Evolutionary conservation across 768 basidiomycete genomes (phyloP).

Genomic region (Kondoa malvinella): DNA sequence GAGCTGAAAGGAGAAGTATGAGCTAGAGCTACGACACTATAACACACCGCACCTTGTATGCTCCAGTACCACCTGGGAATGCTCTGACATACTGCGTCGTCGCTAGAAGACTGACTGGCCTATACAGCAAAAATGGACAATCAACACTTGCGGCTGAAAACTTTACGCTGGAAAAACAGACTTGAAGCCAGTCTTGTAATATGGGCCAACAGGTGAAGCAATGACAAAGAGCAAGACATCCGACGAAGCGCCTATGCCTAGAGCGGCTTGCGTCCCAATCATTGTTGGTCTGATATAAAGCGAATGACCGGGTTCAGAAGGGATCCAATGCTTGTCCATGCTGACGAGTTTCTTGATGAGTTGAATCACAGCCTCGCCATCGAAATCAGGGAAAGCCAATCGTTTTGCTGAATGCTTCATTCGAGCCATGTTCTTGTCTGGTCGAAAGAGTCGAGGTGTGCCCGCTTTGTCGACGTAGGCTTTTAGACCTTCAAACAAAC

Average conservation of each 20-base stretch:
- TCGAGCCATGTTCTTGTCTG: constrained; percentile 84
- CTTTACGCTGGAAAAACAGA: constrained; percentile 16
- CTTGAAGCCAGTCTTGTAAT: constrained; percentile 40
- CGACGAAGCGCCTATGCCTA: constrained; percentile 54
- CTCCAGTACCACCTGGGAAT: constrained; percentile 62
- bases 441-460: constrained; percentile 67
- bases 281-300: constrained; percentile 69
- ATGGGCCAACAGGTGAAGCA: constrained; percentile 46
- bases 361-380: constrained; percentile 53
- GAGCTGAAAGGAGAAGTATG: constrained; percentile 2
- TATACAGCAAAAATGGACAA: not conserved
- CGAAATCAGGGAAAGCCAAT: constrained; percentile 39
- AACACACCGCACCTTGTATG: constrained; percentile 46
- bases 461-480: constrained; percentile 60
- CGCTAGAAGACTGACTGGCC: constrained; percentile 41
- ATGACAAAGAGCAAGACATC: constrained; percentile 77
- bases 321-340: constrained; percentile 79
- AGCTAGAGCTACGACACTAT: not conserved
- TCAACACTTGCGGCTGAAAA: not conserved
- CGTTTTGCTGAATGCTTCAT: constrained; percentile 74
- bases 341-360: constrained; percentile 73
- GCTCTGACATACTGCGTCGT: constrained; percentile 71
- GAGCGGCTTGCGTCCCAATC: constrained; percentile 38
- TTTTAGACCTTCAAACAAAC: constrained; percentile 85
- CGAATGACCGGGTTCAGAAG: constrained; percentile 68